A percentile compares a stretch with the other conserved stretches of the same genome.
Evolutionary conservation across 371 early-diverging fungal species (phyloP).

Genomic region (Apophysomyces sp.): DNA sequence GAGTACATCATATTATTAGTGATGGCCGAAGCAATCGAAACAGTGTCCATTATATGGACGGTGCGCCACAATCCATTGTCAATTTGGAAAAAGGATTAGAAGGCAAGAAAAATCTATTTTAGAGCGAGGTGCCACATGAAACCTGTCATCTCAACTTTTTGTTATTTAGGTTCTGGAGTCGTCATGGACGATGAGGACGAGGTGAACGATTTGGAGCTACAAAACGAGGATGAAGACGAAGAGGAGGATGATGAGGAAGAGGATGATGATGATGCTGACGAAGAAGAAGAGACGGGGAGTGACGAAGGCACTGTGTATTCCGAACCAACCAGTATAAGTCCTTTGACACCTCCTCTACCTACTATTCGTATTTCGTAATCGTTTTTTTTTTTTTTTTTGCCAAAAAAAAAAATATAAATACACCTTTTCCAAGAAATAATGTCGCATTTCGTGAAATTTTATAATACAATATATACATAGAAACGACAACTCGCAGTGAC

Average conservation of each 20-base stretch:
- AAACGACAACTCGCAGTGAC: too few relatives aligned
- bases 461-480: too few relatives aligned
- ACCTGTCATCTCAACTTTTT: neutral
- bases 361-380: constrained; percentile 78
- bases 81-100: constrained; percentile 16
- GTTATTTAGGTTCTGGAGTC: neutral
- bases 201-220: neutral
- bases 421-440: too few relatives aligned
- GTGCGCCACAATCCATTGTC: constrained; percentile 42
- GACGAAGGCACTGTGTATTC: constrained; percentile 25
- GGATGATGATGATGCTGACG: constrained; percentile 4
- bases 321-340: constrained; percentile 36
- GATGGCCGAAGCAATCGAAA: constrained; percentile 38
- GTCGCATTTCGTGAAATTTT: too few relatives aligned
- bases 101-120: neutral
- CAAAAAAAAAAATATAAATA: too few relatives aligned
- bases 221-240: neutral
- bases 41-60: constrained; percentile 45
- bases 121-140: neutral
- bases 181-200: constrained; percentile 7
- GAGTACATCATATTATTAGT: neutral
- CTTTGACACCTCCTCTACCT: constrained; percentile 68
- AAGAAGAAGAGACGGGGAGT: constrained; percentile 1
- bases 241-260: neutral
- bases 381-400: constrained; percentile 3